phyloP scores from a whole-genome alignment of 208 protist species.

The Leptomonas pyrrhocoris region DNA sequence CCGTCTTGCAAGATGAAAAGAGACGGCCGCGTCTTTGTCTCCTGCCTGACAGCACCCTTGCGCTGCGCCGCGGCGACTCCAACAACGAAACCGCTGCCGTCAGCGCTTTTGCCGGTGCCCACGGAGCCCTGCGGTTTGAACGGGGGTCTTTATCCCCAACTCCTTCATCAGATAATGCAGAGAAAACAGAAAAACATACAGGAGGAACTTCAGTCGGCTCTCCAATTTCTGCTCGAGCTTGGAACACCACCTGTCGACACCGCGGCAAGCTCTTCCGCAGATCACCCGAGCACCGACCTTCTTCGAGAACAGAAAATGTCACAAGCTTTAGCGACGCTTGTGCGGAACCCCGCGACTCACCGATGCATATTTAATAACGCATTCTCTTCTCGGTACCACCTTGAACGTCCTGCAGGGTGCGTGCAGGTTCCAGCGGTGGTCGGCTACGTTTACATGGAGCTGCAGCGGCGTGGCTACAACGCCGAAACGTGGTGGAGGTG shows the following conservation, averaged over 20 bases:
- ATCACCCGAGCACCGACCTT: neutral
- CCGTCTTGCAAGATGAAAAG: too few relatives aligned
- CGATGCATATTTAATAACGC: neutral
- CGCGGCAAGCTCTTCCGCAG: neutral
- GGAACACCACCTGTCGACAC: neutral
- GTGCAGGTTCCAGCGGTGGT: conserved; percentile 12
- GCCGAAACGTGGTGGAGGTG: conserved; percentile 23
- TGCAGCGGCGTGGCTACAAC: conserved; percentile 15
- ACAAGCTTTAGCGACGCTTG: neutral
- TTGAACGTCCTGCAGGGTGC: conserved; percentile 12
- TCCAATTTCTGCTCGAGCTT: conserved; percentile 13
- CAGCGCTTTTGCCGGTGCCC: neutral
- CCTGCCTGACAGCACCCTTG: too few relatives aligned
- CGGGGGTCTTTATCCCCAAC: conserved; percentile 4
- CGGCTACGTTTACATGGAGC: conserved; percentile 18
- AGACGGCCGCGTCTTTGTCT: too few relatives aligned
- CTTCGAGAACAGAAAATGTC: neutral
- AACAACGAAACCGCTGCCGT: neutral
- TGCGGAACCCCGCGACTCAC: neutral
- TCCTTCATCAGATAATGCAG: conserved; percentile 19
- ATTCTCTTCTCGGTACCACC: neutral
- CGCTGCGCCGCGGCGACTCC: neutral
- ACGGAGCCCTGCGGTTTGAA: conserved; percentile 7
- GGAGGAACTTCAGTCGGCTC: neutral
- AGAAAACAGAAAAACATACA: neutral